A percentile compares a stretch with the other conserved stretches of the same genome.
These are phyloP conservation scores for Polygonum maritimum DNA, from an alignment of 148 eudicot genomes.

Conservation along the genomic window DNA sequence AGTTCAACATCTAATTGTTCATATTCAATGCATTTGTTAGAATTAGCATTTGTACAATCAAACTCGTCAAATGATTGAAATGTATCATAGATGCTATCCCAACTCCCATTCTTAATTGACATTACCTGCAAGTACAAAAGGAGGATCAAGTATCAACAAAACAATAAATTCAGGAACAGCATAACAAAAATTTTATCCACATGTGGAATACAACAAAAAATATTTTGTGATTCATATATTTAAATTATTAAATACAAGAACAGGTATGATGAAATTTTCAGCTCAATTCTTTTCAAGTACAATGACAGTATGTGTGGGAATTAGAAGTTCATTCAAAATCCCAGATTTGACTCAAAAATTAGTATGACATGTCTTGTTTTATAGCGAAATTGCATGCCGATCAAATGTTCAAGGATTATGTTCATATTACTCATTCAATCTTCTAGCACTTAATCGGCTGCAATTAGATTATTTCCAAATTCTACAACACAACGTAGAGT, in stretches of 20 bases:
- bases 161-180: not conserved
- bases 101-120: slow-evolving; percentile 67
- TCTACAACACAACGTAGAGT: not conserved
- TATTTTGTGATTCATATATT: not conserved
- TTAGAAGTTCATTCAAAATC: not conserved
- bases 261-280: not conserved
- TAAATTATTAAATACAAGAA: not conserved
- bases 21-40: slow-evolving; percentile 23
- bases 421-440: not conserved
- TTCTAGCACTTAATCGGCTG: not conserved
- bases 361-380: not conserved
- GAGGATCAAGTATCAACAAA: not conserved
- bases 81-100: slow-evolving; percentile 82
- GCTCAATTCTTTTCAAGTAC: not conserved
- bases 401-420: not conserved
- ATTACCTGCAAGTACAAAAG: slow-evolving; percentile 42
- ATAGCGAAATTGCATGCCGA: not conserved
- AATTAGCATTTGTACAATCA: slow-evolving; percentile 18
- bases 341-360: not conserved
- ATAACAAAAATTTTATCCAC: not conserved
- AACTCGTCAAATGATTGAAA: slow-evolving; percentile 44
- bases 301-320: not conserved
- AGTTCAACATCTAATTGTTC: slow-evolving; percentile 52
- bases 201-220: not conserved
- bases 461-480: not conserved